Conservation (phyloP, 2,329 filamentous ascomycete species). For the Colletotrichum scovillei region DNA sequence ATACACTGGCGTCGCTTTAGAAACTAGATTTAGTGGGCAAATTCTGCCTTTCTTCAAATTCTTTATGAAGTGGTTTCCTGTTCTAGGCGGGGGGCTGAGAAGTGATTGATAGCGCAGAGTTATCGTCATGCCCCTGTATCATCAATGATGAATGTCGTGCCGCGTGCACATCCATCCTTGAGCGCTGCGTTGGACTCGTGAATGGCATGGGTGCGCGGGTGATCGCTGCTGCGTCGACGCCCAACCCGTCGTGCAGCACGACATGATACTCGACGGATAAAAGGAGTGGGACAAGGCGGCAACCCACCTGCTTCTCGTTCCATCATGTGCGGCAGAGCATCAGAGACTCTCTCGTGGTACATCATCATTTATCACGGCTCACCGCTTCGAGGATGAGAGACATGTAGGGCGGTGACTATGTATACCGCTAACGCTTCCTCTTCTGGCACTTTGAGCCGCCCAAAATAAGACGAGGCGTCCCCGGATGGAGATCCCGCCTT, state of each 20-base stretch:
- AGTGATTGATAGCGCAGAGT: not conserved
- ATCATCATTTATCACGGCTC: not conserved
- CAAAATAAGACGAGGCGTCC: not conserved
- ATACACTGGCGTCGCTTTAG: not conserved
- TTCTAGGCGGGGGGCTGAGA: not conserved
- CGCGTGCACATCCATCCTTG: not conserved
- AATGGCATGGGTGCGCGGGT: not conserved
- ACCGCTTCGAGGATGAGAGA: not conserved
- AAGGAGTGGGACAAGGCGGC: not conserved
- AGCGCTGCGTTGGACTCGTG: not conserved
- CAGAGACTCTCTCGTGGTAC: not conserved
- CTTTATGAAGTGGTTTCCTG: conserved; percentile 1
- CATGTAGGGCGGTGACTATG: not conserved
- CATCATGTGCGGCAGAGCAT: not conserved
- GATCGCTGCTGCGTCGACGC: not conserved
- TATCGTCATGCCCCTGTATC: not conserved
- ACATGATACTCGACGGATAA: not conserved
- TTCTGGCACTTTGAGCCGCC: conserved; percentile 8
- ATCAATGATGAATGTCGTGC: not conserved
- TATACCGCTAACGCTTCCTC: not conserved
- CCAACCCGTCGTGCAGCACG: not conserved
- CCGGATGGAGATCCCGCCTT: conserved; percentile 25
- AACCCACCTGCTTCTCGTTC: not conserved
- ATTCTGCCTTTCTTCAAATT: not conserved
- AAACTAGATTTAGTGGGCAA: not conserved